phyloP scores from a whole-genome alignment of 1,139 yeast species.

The Pichia sp. region DNA sequence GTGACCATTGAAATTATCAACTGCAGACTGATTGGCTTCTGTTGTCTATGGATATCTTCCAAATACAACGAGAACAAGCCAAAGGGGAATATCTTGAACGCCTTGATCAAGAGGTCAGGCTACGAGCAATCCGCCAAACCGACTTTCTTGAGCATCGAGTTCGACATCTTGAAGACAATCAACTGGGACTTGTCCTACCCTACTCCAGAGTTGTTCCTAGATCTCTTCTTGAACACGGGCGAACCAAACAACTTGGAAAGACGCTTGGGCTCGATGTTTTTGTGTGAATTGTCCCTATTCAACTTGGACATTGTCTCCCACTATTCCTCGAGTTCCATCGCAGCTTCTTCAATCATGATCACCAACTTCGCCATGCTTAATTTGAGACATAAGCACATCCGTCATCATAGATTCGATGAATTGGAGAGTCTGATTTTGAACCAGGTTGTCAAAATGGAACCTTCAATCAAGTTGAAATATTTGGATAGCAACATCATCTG shows the following conservation, averaged over 20 bases:
- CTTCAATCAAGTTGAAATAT: constrained; percentile 28
- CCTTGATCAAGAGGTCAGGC: constrained; percentile 59
- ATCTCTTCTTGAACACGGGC: constrained; percentile 42
- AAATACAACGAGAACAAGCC: constrained; percentile 68
- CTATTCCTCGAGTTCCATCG: constrained; percentile 53
- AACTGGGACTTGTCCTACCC: constrained; percentile 56
- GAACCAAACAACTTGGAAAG: constrained; percentile 42
- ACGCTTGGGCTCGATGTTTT: constrained; percentile 52
- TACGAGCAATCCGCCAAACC: constrained; percentile 52
- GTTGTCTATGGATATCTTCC: constrained; percentile 71
- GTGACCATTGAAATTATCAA: constrained; percentile 51
- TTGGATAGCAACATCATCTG: constrained; percentile 18
- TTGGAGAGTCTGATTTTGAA: constrained; percentile 28
- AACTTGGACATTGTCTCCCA: constrained; percentile 56
- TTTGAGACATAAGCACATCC: constrained; percentile 20
- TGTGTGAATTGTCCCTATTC: constrained; percentile 64
- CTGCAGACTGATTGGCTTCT: constrained; percentile 65
- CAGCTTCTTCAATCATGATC: constrained; percentile 44
- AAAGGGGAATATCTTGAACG: constrained; percentile 56
- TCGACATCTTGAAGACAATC: constrained; percentile 56
- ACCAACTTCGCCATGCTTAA: constrained; percentile 28
- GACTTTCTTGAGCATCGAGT: constrained; percentile 65
- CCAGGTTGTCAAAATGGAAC: constrained; percentile 24
- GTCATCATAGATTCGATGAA: constrained; percentile 27
- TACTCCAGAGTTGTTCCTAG: constrained; percentile 60